These are phyloP conservation scores for Leishmania arabica DNA, from an alignment of 208 protist genomes.

Conservation along the genomic window DNA sequence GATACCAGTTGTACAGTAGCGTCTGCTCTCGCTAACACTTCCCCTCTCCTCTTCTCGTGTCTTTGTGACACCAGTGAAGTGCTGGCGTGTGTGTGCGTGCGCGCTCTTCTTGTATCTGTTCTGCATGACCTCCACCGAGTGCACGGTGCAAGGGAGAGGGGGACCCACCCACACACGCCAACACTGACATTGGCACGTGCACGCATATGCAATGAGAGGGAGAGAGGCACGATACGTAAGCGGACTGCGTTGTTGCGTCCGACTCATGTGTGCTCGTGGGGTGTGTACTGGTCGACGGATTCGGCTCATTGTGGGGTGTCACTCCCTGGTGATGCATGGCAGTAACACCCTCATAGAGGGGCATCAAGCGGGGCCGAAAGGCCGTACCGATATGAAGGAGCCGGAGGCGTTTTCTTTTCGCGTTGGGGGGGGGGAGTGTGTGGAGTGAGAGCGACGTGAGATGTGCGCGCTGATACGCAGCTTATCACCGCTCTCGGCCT, in stretches of 20 bases:
- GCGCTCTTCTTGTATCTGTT: not conserved
- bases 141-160: not conserved
- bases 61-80: not conserved
- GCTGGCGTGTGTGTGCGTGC: not conserved
- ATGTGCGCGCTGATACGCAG: not conserved
- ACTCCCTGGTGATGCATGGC: not conserved
- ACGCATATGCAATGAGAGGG: not conserved
- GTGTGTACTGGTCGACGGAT: not conserved
- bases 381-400: not conserved
- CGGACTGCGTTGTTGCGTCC: not conserved
- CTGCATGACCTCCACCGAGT: not conserved
- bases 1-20: not conserved
- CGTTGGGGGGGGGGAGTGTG: not conserved
- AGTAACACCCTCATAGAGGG: not conserved
- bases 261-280: not conserved
- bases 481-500: not conserved
- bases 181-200: not conserved
- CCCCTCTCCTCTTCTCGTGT: not conserved
- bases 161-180: not conserved
- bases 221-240: not conserved
- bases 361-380: not conserved
- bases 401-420: not conserved
- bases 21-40: not conserved
- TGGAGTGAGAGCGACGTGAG: not conserved
- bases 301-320: not conserved